Evolutionary conservation across 768 basidiomycete species (phyloP), one percentile per base, ranked within the genome.

Genomic region (Atractiella rhizophila): DNA sequence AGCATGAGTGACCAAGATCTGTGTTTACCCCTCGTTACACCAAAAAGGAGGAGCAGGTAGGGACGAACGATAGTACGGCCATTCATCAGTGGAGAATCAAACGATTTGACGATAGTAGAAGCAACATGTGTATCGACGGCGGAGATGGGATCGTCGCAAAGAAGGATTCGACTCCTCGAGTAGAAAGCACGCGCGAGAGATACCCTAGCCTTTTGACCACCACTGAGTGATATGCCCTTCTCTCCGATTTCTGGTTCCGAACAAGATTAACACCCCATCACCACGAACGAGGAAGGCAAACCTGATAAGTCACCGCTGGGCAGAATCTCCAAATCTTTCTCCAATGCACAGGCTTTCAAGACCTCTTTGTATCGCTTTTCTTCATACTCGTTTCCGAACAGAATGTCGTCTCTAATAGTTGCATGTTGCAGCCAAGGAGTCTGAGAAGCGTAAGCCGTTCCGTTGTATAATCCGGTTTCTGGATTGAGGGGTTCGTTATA

Each of bases 141-240:
- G 4, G 40, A 39, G 13, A 50, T 40, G 2, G 48, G 45, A 30
- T 50, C 48, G 27, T 50, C 48, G 3, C 46, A 37, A 24, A 50
- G 40, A 28, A 49, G 43, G 9, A n/a, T n/a, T n/a, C n/a, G n/a
- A n/a, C n/a, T 80, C 15, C 79, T 69, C 48, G 76, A 82, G 57
- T 88, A 85, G 18, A 88, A 73, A 5, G 85, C 82, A 28, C 85
- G 73, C 30, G 79, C 74, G n/a, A 77, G 61, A 0, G 75, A 76
- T 5, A 77, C 44, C 3, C 49, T 40, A 11, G 49, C 49, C 28
- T 48, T 45, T 24, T 48, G 49, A 0, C 49, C 46, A 12, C 49
- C 46, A 1, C 40, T 43, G n/a, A 47, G 35, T 18, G 43, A 35
- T 28, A 47, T 45, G 3, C 46, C 46, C 23, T 35, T 29, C 34